phyloP scores from a whole-genome alignment of 2,329 filamentous ascomycete species.

The Aureobasidium musti region DNA sequence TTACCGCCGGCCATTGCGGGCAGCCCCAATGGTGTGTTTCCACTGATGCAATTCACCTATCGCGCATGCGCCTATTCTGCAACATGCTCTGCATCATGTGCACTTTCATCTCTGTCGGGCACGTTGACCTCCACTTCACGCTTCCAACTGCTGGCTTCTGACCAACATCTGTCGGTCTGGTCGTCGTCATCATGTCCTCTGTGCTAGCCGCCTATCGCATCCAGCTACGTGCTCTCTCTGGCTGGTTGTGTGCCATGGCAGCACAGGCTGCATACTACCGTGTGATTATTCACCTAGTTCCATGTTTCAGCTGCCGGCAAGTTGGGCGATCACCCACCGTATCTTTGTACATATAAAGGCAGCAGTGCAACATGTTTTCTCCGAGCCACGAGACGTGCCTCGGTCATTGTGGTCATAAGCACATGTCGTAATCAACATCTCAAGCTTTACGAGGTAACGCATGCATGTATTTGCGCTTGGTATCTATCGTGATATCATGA shows the following conservation, averaged over 20 bases:
- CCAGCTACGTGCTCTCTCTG: not conserved
- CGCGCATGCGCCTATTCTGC: conserved; percentile 17
- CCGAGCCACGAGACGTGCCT: not conserved
- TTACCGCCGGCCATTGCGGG: conserved; percentile 21
- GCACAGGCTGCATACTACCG: not conserved
- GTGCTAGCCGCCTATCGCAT: conserved; percentile 2
- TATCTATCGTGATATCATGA: conserved; percentile 28
- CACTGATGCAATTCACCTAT: conserved; percentile 2
- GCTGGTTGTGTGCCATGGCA: not conserved
- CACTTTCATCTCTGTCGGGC: conserved; percentile 10
- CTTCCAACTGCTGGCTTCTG: not conserved
- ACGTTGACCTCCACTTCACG: conserved; percentile 2
- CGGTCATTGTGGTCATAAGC: conserved; percentile 12
- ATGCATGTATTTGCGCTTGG: conserved; percentile 23
- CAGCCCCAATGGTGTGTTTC: conserved; percentile 18
- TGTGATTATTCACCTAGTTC: not conserved
- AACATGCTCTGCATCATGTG: conserved; percentile 25
- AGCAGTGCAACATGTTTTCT: conserved; percentile 21
- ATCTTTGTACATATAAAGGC: conserved; percentile 18
- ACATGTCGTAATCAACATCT: not conserved
- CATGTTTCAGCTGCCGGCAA: not conserved
- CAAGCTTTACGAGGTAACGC: conserved; percentile 2
- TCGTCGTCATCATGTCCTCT: conserved; percentile 8
- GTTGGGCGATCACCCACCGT: not conserved
- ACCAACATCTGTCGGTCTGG: conserved; percentile 4